Conservation (phyloP, 1,139 yeast species). For the Hanseniaspora uvarum region DNA sequence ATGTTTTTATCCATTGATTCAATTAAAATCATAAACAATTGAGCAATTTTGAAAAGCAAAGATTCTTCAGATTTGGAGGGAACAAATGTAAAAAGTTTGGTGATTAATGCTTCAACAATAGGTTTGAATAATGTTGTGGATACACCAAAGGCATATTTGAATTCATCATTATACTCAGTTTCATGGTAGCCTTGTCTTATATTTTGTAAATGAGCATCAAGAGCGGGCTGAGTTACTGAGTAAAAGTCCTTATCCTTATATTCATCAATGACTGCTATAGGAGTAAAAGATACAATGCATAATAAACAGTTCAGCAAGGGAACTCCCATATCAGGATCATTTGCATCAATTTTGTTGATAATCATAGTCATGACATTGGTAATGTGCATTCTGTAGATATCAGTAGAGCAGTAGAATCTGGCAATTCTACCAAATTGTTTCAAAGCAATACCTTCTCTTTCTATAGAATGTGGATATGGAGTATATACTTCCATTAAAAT, state of each 20-base stretch:
- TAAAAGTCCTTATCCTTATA: constrained; percentile 51
- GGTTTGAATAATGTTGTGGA: constrained; percentile 65
- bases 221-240: constrained; percentile 39
- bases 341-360: constrained; percentile 78
- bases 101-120: constrained; percentile 48
- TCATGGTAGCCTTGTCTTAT: constrained; percentile 34
- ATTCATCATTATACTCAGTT: constrained; percentile 35
- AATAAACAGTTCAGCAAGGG: constrained; percentile 63
- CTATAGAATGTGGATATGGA: constrained; percentile 73
- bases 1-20: constrained; percentile 63
- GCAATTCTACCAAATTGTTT: constrained; percentile 57
- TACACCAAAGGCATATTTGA: constrained; percentile 53
- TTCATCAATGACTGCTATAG: constrained; percentile 45
- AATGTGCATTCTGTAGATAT: constrained; percentile 65
- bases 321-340: constrained; percentile 68
- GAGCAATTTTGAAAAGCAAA: constrained; percentile 41
- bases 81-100: constrained; percentile 51
- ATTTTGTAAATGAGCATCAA: constrained; percentile 50
- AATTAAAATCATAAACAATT: constrained; percentile 54
- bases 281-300: constrained; percentile 61
- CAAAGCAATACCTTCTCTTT: constrained; percentile 66
- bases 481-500: constrained; percentile 71
- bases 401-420: constrained; percentile 56
- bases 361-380: constrained; percentile 61
- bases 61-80: constrained; percentile 63